phyloP scores from a whole-genome alignment of 192 early-diverging fungal genomes.

The Ramicandelaber brevisporus region DNA sequence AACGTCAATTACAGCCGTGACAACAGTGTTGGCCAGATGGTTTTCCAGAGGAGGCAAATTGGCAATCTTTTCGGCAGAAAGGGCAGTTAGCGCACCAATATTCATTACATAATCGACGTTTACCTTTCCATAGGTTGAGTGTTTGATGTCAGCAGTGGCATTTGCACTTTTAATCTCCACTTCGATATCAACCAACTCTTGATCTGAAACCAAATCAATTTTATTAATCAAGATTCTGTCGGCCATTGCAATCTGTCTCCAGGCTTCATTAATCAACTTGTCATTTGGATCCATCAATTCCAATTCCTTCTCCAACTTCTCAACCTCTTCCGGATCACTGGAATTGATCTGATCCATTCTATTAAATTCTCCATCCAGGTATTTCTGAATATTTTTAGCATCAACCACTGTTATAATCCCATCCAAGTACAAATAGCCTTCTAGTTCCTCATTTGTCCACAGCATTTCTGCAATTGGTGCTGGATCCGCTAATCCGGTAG shows the following conservation, averaged over 20 bases:
- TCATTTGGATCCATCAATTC: too few species aligned
- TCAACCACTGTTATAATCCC: constrained; percentile 77
- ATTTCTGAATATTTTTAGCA: constrained; percentile 30
- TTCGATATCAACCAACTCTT: constrained; percentile 16
- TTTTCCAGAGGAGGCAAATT: neutral
- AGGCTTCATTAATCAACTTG: constrained; percentile 1
- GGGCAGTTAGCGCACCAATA: neutral
- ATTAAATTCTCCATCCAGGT: constrained; percentile 3
- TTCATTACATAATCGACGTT: neutral
- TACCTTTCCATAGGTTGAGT: neutral
- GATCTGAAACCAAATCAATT: constrained; percentile 31
- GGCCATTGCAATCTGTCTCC: constrained; percentile 57
- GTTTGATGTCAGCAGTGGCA: neutral
- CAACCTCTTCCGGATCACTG: too few species aligned
- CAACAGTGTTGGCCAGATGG: neutral
- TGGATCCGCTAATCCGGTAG: constrained; percentile 48
- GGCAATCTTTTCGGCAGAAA: neutral
- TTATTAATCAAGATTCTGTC: constrained; percentile 81
- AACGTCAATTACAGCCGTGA: too few species aligned
- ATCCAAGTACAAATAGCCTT: constrained; percentile 70
- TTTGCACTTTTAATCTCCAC: constrained; percentile 6
- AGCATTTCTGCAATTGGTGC: constrained; percentile 86
- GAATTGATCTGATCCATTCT: too few species aligned
- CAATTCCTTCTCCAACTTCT: too few species aligned
- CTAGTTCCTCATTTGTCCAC: constrained; percentile 89